Evolutionary conservation across 257 asterid species (phyloP), one percentile per base, ranked within the genome.

Genomic region (Euphrasia confusa): DNA sequence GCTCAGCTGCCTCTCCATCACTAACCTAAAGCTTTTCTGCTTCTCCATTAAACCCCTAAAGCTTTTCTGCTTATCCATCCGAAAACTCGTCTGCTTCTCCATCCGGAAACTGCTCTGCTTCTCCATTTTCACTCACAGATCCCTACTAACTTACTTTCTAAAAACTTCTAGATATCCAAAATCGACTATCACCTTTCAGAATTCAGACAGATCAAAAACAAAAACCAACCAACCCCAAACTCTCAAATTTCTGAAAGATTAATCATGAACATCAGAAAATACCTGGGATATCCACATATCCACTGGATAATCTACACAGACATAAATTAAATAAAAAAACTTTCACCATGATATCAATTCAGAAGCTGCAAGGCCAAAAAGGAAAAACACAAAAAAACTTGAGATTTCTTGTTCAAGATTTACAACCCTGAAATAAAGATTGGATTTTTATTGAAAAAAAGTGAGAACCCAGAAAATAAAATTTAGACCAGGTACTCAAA

Each of bases 21-120:
- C 94, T 71, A 89, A 79, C 78, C 95, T 79, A 54, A 93, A 93
- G 72, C 99, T 93, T 62, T 83, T 89, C 76, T 93, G 99, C 79
- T 93, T 93, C 74, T 89, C 99, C 92, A 89, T 85, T 49, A 87
- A 79, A 13, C 99, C 99, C 72, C 72, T 78, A 49, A 87, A 89
- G 74, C 97, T 89, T 78, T 77, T 87, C 73, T 89, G 99, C 69
- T 84, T 89, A 77, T 92, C 99, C 83, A 92, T 78, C 2, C 80
- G 78, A 73, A 82, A 83, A 76, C 95, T 90, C 72, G 68, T 83
- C 73, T 88, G 94, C 65, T 85, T 85, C 60, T 90, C 97, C 63
- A 84, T 77, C 48, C 71, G 72, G 39, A 80, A 83, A 73, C 90
- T 87, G 33, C 62, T 69, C 35, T 83, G 94, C 68, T 81, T 89